Percentiles rank a stretch among this genome's conserved stretches.
phyloP scores from a whole-genome alignment of 345 rosid species.

The Limnanthes douglasii region DNA sequence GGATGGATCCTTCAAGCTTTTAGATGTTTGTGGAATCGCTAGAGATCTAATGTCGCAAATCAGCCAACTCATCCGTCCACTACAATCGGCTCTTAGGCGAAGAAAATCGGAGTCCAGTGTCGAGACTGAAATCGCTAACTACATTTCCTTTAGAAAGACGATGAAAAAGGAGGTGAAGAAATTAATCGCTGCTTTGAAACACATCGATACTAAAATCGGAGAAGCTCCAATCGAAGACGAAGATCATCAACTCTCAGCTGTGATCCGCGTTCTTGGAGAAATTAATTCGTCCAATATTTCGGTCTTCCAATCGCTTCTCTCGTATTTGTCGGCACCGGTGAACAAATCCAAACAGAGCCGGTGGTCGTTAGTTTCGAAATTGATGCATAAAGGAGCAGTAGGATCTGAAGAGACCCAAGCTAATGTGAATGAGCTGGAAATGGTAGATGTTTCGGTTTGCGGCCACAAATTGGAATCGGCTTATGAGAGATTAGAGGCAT shows the following conservation, averaged over 20 bases:
- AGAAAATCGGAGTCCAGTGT: slow-evolving; percentile 25
- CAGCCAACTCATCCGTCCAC: slow-evolving; percentile 32
- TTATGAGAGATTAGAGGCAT: slow-evolving; percentile 21
- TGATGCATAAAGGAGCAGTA: slow-evolving; percentile 20
- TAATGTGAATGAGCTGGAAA: slow-evolving; percentile 25
- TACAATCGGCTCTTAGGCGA: slow-evolving; percentile 47
- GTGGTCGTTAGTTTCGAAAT: slow-evolving; percentile 36
- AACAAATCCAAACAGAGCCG: slow-evolving; percentile 18
- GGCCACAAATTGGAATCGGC: slow-evolving; percentile 15
- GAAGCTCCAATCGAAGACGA: slow-evolving; percentile 2
- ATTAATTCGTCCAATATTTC: slow-evolving; percentile 16
- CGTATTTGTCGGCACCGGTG: slow-evolving; percentile 21
- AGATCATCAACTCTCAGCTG: slow-evolving; percentile 22
- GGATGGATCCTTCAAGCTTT: slow-evolving; percentile 41
- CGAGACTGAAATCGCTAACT: slow-evolving; percentile 10
- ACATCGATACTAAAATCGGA: slow-evolving; percentile 19
- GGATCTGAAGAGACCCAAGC: slow-evolving; percentile 20
- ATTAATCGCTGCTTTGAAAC: slow-evolving; percentile 26
- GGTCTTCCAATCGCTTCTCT: slow-evolving; percentile 31
- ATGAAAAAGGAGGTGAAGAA: slow-evolving; percentile 41
- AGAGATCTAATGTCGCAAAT: slow-evolving; percentile 35
- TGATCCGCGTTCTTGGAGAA: slow-evolving; percentile 27
- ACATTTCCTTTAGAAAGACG: slow-evolving; percentile 29
- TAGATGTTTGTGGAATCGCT: slow-evolving; percentile 42
- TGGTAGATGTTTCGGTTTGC: slow-evolving; percentile 18